These are phyloP conservation scores for Borealophlyctis nickersoniae DNA, from an alignment of 192 early-diverging fungal genomes.

Conservation along the genomic window DNA sequence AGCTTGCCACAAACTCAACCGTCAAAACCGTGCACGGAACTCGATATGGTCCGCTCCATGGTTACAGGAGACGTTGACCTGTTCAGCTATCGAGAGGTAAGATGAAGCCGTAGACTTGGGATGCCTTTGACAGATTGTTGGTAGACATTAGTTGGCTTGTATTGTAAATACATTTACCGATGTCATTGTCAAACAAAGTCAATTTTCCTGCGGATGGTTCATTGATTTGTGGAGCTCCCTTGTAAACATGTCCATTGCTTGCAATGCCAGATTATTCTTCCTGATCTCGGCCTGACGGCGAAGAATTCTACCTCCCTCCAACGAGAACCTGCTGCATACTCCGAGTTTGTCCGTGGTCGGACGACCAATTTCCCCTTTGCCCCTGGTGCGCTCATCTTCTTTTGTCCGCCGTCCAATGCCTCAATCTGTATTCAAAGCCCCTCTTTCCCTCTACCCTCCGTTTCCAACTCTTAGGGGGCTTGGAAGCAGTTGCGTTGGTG, in stretches of 20 bases:
- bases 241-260: slow-evolving; percentile 19
- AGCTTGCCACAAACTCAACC: slow-evolving; percentile 42
- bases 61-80: slow-evolving; percentile 47
- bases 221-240: not conserved
- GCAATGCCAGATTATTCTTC: slow-evolving; percentile 12
- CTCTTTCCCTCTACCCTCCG: not conserved
- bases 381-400: slow-evolving; percentile 50
- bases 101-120: not conserved
- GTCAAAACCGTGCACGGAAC: slow-evolving; percentile 42
- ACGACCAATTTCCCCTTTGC: slow-evolving; percentile 72
- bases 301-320: slow-evolving; percentile 72
- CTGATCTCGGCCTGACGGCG: slow-evolving; percentile 28
- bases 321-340: slow-evolving; percentile 49
- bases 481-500: slow-evolving; percentile 45
- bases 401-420: not conserved
- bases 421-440: not conserved
- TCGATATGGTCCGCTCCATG: slow-evolving; percentile 52
- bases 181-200: not conserved
- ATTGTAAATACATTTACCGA: not conserved
- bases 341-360: slow-evolving; percentile 71
- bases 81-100: slow-evolving; percentile 22
- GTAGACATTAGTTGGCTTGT: not conserved
- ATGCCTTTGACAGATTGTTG: slow-evolving; percentile 4
- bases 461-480: slow-evolving; percentile 55
- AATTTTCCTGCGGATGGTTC: not conserved